A percentile compares a stretch with the other conserved stretches of the same genome.
phyloP scores from a whole-genome alignment of 2,329 filamentous ascomycete genomes.

The Fusarium devonianum region DNA sequence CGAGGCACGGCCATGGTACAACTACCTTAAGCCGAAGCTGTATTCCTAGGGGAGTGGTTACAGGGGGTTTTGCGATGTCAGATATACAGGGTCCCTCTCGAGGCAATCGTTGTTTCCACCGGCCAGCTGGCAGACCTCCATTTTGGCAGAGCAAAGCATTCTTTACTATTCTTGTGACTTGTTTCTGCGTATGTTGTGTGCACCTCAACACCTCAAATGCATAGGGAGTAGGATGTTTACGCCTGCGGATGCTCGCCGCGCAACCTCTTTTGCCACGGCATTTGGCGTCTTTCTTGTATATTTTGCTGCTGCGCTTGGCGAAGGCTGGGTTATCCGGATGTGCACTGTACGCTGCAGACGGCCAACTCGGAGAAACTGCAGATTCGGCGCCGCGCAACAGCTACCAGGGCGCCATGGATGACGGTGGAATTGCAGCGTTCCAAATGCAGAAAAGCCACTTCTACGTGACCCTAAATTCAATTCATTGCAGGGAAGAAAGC shows the following conservation, averaged over 20 bases:
- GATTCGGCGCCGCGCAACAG: constrained; percentile 20
- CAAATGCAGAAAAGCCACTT: constrained; percentile 26
- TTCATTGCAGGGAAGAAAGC: not conserved
- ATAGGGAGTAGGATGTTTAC: constrained; percentile 17
- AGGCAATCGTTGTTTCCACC: constrained; percentile 20
- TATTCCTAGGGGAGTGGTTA: constrained; percentile 14
- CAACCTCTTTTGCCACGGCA: constrained; percentile 34
- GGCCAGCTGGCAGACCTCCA: too few species aligned
- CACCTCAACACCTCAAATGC: constrained; percentile 5
- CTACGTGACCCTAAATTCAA: constrained; percentile 20
- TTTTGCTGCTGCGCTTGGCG: constrained; percentile 4
- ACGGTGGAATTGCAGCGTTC: constrained; percentile 24
- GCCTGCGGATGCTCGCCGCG: constrained; percentile 13
- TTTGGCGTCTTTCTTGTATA: constrained; percentile 13
- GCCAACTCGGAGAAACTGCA: constrained; percentile 13
- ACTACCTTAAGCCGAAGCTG: not conserved
- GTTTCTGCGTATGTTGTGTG: constrained; percentile 5
- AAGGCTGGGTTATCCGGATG: constrained; percentile 24
- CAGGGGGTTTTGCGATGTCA: constrained; percentile 23
- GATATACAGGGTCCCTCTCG: constrained; percentile 22
- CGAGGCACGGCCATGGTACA: constrained; percentile 24
- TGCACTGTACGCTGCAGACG: constrained; percentile 21
- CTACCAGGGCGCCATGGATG: constrained; percentile 23
- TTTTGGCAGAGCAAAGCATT: too few species aligned
- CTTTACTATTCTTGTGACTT: too few species aligned